A percentile compares a stretch with the other conserved stretches of the same genome.
phyloP scores from a whole-genome alignment of 768 basidiomycete species.

The Russula foetens region DNA sequence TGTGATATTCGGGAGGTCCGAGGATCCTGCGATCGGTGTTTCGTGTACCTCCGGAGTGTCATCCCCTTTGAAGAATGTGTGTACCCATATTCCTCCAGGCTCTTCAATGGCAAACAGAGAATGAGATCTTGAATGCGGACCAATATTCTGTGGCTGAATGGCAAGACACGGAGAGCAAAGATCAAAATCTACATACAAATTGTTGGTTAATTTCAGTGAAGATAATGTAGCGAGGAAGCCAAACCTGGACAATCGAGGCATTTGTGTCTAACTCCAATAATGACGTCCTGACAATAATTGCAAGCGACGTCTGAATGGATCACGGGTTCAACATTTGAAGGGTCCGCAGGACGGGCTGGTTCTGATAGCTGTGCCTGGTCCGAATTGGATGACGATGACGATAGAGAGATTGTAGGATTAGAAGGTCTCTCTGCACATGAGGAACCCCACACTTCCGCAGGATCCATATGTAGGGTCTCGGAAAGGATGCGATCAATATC shows the following conservation, averaged over 20 bases:
- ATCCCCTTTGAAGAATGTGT: slow-evolving; percentile 45
- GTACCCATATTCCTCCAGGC: slow-evolving; percentile 58
- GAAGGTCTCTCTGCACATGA: not conserved
- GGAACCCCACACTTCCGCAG: slow-evolving; percentile 6
- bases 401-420: not conserved
- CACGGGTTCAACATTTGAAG: slow-evolving; percentile 11
- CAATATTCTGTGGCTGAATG: slow-evolving; percentile 26
- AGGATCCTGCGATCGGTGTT: not conserved
- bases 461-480: slow-evolving; percentile 29
- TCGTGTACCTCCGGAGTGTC: slow-evolving; percentile 22
- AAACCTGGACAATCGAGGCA: slow-evolving; percentile 69
- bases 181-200: slow-evolving; percentile 49
- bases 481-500: slow-evolving; percentile 43
- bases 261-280: slow-evolving; percentile 68
- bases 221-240: slow-evolving; percentile 10
- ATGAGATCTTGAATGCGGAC: slow-evolving; percentile 31
- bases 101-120: slow-evolving; percentile 63
- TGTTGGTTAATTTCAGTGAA: not conserved
- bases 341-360: not conserved
- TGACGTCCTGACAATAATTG: slow-evolving; percentile 48
- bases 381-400: not conserved
- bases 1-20: not conserved
- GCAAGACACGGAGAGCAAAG: slow-evolving; percentile 53
- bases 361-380: not conserved
- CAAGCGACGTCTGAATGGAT: slow-evolving; percentile 56